Conservation (phyloP, 768 basidiomycete genomes). For the Tylopilus vinaceipallidus region DNA sequence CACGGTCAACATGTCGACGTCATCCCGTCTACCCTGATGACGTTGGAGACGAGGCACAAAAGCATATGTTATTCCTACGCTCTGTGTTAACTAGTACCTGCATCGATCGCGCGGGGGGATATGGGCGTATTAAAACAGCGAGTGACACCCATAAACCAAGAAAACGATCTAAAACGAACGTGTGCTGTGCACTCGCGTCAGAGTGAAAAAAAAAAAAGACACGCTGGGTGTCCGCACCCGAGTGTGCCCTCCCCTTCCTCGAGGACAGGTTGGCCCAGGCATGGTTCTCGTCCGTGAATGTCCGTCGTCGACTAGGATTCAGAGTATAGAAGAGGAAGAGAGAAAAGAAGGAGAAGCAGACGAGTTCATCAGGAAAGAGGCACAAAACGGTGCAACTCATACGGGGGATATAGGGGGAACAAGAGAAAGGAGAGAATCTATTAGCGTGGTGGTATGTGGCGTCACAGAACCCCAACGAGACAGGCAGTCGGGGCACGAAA, state of each 20-base stretch:
- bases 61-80: no score
- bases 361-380: conserved; percentile 3
- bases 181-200: conserved; percentile 11
- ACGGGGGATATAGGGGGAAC: conserved; percentile 9
- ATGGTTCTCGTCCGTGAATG: conserved; percentile 23
- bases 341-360: not conserved
- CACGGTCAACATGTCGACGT: no score
- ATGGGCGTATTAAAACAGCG: conserved; percentile 11
- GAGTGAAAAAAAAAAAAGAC: no score
- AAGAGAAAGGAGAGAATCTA: conserved; percentile 13
- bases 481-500: not conserved
- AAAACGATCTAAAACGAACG: no score
- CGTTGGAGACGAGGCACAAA: no score
- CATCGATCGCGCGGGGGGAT: no score
- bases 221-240: not conserved
- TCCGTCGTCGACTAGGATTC: conserved; percentile 22
- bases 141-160: conserved; percentile 1
- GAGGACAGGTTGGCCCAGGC: conserved; percentile 16
- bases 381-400: conserved; percentile 4
- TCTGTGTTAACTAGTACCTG: no score
- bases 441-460: conserved; percentile 23
- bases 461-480: conserved; percentile 7
- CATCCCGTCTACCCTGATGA: no score
- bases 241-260: not conserved
- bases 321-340: conserved; percentile 1